Base-by-base conservation (phyloP, 208 protist species). In the Endotrypanum monterogeii region DNA sequence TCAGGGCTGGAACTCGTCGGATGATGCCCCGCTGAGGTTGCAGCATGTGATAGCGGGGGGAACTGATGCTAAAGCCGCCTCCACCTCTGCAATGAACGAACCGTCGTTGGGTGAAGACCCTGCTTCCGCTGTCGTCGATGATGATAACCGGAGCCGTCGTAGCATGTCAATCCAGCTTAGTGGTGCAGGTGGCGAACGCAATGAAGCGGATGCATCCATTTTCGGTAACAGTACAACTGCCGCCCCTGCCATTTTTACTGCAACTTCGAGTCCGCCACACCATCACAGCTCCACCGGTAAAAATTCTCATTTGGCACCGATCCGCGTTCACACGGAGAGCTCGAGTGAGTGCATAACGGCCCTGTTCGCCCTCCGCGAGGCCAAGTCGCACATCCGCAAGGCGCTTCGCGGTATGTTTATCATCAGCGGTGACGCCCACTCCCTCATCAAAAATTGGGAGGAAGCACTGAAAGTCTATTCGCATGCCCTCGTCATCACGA, bases 391-490 rank as follows among this genome's bases (percentile, higher is more conserved):
- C 76, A 76, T 93, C 35, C 75, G 79, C 63, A 84, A 83, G 28
- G 86, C 82, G 20, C 79, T 85, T 44, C 85, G 85, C 65, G 85
- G 88, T 79, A 62, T 94, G 37, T 83, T 75, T 37, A 91, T 95
- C 55, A 86, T 87, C 61, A 82, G 76, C 57, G 92, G 92, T 32
- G 90, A 97, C 76, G 84, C 92, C 1, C 73, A 86, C 44, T 83
- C 75, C 32, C 73, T 86, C 37, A 76, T 93, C 37, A 74, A 83
- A 62, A 87, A 80, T 44, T 93, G 85, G 83, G 90, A 94, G 67
- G 89, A 92, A 44, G 92, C 92, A 6, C 74, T 97, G 39, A 80
- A 91, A 80, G 86, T 86, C 54, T 97, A 93, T 78, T 92, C 86
- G 55, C 82, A 86, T 63, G 87, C 90, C 35, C 87, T 97, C 44